Evolutionary conservation across 2,329 filamentous ascomycete genomes (phyloP), one percentile per base, ranked within the genome.

Genomic region (Chaetomiaceae sp.): DNA sequence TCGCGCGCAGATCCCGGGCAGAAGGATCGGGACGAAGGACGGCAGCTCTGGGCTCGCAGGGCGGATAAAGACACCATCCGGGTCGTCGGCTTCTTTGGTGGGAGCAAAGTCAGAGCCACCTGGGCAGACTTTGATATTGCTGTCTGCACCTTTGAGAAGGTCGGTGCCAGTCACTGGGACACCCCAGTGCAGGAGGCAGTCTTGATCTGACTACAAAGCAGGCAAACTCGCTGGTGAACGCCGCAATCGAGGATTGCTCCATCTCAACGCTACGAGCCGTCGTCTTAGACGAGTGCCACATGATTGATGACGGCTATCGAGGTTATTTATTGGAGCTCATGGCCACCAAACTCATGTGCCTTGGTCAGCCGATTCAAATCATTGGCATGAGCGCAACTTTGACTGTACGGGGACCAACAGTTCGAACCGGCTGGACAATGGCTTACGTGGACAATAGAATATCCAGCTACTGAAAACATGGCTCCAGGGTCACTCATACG

Each of bases 361-460:
- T 89, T 18, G 81, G 78, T 20, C 78, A 86, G 48, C 66, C 72
- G 19, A 72, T 86, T 15, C 85, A 89, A 58, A 80, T 89, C 17
- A 68, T 88, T 48, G 85, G 83, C 54, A 89, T 90, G 86, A 89
- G 86, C 57, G 86, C 86, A 4, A 89, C 86, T 0, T 69, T 90
- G 38, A 81, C 82, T 45, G 83, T 86, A 66, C 57, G 74, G 64
- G 4, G 7, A 29, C n/a, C n/a, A n/a, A n/a, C n/a, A n/a, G n/a
- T 26, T 12, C 36, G 14, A 15, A 4, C 14, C 3, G 4, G 12
- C 12, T n/a, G n/a, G n/a, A n/a, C n/a, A n/a, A 11, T 18, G 9
- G 12, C 24, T 43, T 12, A 43, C 30, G 9, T 7, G 22, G 3
- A n/a, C 33, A 6, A n/a, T 50, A 86, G 82, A 88, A 89, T 58